Base-by-base conservation (phyloP, 768 basidiomycete species). In the Royoungia palumana region DNA sequence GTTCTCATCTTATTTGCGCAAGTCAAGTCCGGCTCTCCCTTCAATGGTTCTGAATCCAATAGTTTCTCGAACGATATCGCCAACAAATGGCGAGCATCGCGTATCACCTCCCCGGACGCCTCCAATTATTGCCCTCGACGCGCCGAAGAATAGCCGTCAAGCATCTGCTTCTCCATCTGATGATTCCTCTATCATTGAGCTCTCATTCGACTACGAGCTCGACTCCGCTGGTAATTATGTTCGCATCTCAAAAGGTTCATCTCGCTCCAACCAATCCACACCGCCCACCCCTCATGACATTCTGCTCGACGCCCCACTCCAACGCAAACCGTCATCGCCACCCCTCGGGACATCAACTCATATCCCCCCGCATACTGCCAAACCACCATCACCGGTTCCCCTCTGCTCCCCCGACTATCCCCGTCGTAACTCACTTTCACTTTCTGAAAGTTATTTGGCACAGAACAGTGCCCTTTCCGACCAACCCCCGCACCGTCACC, bases 371-470 rank as follows among this genome's bases (percentile, higher is more conserved):
- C 28, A 28, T 28, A 28, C 59, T 40, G 43, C 44, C 40, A 68
- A 65, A 49, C 59, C 67, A 20, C 61, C 65, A 11, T 66, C 69
- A 16, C 65, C 77, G 7, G 66, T 65, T 20, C 49, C 70, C 16
- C 61, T 70, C 41, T 61, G 66, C 47, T 74, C 76, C 25, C 72
- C 72, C 2, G 55, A 69, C 17, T 72, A 71, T 6, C 52, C 69
- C 19, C 60, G 71, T 42, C 75, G 80, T 46, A 62, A 71, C 17
- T 78, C 84, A 0, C 73, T 88, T 24, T 78, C 84, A 5, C 82
- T 81, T 38, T 84, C 85, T 35, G 85, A 88, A 61, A 84, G 79
- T 58, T 77, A 78, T 54, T 68, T 79, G n/a, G 62, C 72, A 8
- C 70, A 76, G n/a, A 63, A 64, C 22, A 50, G 60, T 50, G 55